Percentiles rank a stretch among this genome's conserved stretches.
Conservation (phyloP, 352 stramenopile genomes). For the Phytopythium cucurbitacearum region DNA sequence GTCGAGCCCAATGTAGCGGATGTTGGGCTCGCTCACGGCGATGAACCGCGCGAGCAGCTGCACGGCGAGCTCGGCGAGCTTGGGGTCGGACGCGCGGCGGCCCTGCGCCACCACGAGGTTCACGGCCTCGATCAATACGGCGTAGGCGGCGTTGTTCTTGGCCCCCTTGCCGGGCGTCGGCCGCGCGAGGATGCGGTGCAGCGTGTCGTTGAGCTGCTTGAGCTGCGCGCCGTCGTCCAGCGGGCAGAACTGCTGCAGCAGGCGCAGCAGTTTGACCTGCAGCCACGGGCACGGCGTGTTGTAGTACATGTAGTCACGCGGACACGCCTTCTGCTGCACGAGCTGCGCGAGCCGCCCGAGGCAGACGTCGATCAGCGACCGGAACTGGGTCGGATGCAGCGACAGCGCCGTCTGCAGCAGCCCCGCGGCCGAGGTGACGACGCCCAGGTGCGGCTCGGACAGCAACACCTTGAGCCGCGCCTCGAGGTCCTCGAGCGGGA, state of each 20-base stretch:
- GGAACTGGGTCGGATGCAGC: conserved; percentile 87
- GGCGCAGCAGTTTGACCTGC: conserved; percentile 91
- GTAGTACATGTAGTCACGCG: conserved; percentile 97
- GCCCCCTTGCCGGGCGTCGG: conserved; percentile 71
- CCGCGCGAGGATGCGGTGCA: conserved; percentile 91
- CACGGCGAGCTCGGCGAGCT: conserved; percentile 90
- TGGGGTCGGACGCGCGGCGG: conserved; percentile 24
- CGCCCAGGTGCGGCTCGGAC: conserved; percentile 91
- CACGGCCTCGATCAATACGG: conserved; percentile 96
- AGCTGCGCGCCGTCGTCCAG: conserved; percentile 37
- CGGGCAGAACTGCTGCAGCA: conserved; percentile 91
- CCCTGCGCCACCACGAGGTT: conserved; percentile 96
- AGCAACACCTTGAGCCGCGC: conserved; percentile 72
- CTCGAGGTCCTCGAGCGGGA: conserved; percentile 82
- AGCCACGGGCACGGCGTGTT: conserved; percentile 95
- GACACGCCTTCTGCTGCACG: conserved; percentile 92
- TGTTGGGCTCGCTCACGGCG: conserved; percentile 96
- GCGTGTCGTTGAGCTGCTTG: conserved; percentile 84
- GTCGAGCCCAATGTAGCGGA: conserved; percentile 96
- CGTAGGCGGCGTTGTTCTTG: conserved; percentile 97
- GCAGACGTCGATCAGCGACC: conserved; percentile 90
- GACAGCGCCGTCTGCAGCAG: conserved; percentile 90
- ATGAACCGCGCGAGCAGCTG: conserved; percentile 96
- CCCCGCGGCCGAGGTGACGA: conserved; percentile 91
- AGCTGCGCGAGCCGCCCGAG: conserved; percentile 90